Evolutionary conservation across 345 rosid species (phyloP).

Genomic region (Diplotaxis tenuifolia): DNA sequence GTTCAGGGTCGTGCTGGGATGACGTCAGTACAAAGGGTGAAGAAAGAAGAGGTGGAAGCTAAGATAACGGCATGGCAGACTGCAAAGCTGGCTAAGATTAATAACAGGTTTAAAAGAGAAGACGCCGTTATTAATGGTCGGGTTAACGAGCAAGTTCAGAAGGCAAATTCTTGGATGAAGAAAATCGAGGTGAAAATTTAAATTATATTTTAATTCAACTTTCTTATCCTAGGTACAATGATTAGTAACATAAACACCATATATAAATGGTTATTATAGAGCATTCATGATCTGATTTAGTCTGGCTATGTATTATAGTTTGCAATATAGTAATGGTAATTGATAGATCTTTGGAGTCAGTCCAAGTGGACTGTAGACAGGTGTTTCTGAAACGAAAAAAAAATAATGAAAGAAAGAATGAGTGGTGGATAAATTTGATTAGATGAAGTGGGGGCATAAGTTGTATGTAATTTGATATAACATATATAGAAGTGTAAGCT

Average conservation of each 20-base stretch:
- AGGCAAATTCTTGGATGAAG: conserved; percentile 78
- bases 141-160: conserved; percentile 75
- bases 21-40: conserved; percentile 67
- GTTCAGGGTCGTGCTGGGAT: conserved; percentile 19
- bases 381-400: background rate
- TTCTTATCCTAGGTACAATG: background rate
- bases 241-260: background rate
- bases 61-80: conserved; percentile 92
- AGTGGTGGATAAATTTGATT: background rate
- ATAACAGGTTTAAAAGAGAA: conserved; percentile 85
- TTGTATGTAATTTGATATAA: background rate
- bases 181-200: conserved; percentile 76
- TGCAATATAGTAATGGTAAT: background rate
- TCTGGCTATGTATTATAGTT: background rate
- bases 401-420: background rate
- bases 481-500: too few relatives aligned
- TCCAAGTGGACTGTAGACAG: background rate
- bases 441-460: background rate
- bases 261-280: background rate
- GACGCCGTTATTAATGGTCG: conserved; percentile 80
- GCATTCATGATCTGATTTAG: background rate
- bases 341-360: background rate
- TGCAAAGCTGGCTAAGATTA: conserved; percentile 73
- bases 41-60: conserved; percentile 82
- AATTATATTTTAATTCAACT: background rate